A percentile compares a stretch with the other conserved stretches of the same genome.
These are phyloP conservation scores for Chrysochromulina tobinii DNA, from an alignment of 78 protist genomes.

Conservation along the genomic window DNA sequence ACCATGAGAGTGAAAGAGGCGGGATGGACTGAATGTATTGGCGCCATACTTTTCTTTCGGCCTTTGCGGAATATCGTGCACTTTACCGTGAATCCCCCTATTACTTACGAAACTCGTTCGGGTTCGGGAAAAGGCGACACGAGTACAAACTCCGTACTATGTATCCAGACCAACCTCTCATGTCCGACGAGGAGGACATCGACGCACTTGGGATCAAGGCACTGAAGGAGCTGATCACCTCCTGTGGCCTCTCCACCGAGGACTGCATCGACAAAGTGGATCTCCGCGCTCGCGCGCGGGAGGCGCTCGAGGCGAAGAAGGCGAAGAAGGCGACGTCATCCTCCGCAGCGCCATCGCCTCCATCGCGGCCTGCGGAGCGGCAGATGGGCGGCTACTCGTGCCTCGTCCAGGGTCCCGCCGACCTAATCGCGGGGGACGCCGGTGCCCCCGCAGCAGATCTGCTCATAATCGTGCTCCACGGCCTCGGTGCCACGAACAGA, in stretches of 20 bases:
- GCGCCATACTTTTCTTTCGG: no score
- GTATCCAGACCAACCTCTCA: no score
- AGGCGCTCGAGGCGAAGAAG: background rate
- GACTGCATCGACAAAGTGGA: slow-evolving; percentile 24
- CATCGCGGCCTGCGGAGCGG: background rate
- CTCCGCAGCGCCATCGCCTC: no score
- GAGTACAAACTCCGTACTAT: no score
- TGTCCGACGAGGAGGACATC: background rate
- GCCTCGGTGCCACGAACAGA: slow-evolving; percentile 26
- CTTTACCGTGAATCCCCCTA: no score
- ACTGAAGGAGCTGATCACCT: background rate
- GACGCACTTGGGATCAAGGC: background rate
- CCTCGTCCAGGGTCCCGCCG: background rate
- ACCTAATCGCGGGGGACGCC: background rate
- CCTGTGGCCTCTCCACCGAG: background rate
- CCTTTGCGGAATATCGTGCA: no score
- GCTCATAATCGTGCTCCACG: slow-evolving; percentile 14
- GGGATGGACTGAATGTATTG: no score
- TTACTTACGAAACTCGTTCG: no score
- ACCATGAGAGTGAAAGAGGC: no score
- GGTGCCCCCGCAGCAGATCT: background rate
- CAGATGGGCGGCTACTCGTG: background rate
- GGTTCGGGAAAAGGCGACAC: no score
- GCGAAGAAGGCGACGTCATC: background rate
- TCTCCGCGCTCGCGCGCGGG: background rate